Evolutionary conservation across 2,329 filamentous ascomycete species (phyloP).

Genomic region (Cadophora sp.): DNA sequence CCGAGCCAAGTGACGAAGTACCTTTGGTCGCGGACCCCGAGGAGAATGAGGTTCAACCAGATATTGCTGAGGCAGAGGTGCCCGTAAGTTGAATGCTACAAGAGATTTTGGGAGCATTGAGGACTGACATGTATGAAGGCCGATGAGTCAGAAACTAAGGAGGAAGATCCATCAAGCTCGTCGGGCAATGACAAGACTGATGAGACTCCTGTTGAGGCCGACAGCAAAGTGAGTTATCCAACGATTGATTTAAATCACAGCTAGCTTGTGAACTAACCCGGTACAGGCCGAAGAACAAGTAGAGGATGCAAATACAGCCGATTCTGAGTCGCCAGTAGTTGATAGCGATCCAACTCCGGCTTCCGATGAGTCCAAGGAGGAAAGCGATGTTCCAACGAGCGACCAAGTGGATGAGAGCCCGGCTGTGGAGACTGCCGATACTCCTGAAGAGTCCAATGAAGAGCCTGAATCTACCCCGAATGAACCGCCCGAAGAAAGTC

Average conservation of each 20-base stretch:
- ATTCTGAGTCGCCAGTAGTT: neutral
- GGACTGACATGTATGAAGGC: neutral
- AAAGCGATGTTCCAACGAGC: neutral
- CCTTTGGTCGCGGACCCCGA: neutral
- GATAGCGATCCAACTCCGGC: neutral
- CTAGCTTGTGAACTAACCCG: constrained; percentile 1
- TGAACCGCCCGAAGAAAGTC: neutral
- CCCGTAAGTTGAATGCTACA: neutral
- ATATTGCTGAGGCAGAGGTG: neutral
- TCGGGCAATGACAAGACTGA: neutral
- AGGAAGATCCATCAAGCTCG: neutral
- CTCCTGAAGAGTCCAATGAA: neutral
- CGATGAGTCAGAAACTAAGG: neutral
- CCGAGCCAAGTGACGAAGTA: neutral
- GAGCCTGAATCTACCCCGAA: neutral
- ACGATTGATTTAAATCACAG: neutral
- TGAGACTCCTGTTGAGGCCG: neutral
- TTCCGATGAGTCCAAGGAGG: neutral
- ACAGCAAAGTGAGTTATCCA: constrained; percentile 9
- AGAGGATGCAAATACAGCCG: constrained; percentile 11
- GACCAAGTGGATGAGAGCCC: neutral
- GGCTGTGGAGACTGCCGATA: neutral
- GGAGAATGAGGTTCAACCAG: neutral
- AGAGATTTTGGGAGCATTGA: neutral
- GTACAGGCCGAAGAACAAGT: constrained; percentile 6